A percentile compares a stretch with the other conserved stretches of the same genome.
Evolutionary conservation across 192 early-diverging fungal species (phyloP).

Genomic region (Coemansia sp.): DNA sequence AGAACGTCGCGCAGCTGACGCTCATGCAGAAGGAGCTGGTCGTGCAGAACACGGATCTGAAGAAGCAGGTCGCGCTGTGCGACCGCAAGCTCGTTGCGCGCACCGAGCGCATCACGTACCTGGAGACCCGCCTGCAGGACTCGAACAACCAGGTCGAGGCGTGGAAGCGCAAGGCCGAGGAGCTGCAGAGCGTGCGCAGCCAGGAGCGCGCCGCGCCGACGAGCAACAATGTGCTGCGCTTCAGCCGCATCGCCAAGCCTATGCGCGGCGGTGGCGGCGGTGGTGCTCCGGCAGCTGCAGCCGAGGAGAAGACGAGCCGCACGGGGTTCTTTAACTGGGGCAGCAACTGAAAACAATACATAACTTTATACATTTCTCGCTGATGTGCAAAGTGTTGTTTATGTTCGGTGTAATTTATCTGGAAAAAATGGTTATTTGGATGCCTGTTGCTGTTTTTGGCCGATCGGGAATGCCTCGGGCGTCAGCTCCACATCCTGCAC

Average conservation of each 20-base stretch:
- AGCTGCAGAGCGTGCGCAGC: slow-evolving; percentile 54
- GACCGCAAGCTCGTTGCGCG: slow-evolving; percentile 91
- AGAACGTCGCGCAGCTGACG: slow-evolving; percentile 95
- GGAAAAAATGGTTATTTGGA: not conserved
- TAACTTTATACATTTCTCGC: too few species aligned
- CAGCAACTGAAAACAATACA: too few species aligned
- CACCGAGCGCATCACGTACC: slow-evolving; percentile 90
- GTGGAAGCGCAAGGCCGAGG: slow-evolving; percentile 65
- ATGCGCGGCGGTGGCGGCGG: slow-evolving; percentile 85
- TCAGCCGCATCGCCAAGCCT: slow-evolving; percentile 87
- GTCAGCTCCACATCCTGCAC: slow-evolving; percentile 91
- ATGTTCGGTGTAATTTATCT: too few species aligned
- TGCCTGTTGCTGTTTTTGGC: not conserved
- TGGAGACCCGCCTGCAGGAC: slow-evolving; percentile 75
- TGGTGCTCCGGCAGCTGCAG: slow-evolving; percentile 54
- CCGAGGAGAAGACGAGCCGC: slow-evolving; percentile 31
- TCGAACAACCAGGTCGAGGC: slow-evolving; percentile 81
- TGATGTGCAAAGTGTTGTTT: too few species aligned
- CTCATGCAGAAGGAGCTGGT: slow-evolving; percentile 95
- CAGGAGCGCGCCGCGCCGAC: slow-evolving; percentile 14
- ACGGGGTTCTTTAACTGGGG: slow-evolving; percentile 46
- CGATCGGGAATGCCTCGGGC: slow-evolving; percentile 41
- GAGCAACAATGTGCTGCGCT: slow-evolving; percentile 50
- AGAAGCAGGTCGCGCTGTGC: slow-evolving; percentile 87
- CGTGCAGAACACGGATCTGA: slow-evolving; percentile 92